Evolutionary conservation across 768 basidiomycete genomes (phyloP).

Genomic region (Boletus edulis): DNA sequence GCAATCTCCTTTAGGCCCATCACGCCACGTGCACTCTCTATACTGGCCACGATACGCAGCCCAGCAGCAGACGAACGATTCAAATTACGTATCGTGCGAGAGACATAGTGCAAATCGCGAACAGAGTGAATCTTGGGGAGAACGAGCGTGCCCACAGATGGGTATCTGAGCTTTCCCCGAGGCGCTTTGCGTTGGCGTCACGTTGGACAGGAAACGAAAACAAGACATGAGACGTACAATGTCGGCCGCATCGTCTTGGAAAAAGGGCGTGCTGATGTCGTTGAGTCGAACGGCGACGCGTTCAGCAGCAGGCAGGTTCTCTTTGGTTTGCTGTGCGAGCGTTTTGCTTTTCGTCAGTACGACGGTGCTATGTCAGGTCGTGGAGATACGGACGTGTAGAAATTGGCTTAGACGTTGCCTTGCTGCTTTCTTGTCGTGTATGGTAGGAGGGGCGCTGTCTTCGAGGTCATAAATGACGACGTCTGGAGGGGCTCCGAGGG

Average conservation of each 20-base stretch:
- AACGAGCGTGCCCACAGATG: constrained; percentile 61
- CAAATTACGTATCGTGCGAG: constrained; percentile 31
- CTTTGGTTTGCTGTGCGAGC: constrained; percentile 18
- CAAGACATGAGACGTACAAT: constrained; percentile 41
- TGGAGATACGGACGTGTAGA: constrained; percentile 42
- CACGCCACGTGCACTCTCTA: constrained; percentile 79
- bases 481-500: constrained; percentile 51
- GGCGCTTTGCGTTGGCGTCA: background rate
- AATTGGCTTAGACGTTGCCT: constrained; percentile 54
- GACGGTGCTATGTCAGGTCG: background rate
- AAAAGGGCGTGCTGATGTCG: constrained; percentile 62
- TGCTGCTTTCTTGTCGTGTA: constrained; percentile 57
- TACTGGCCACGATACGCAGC: constrained; percentile 69
- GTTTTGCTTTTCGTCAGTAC: constrained; percentile 15
- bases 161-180: constrained; percentile 40
- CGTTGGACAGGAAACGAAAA: background rate
- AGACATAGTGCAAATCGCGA: constrained; percentile 63
- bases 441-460: constrained; percentile 71
- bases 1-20: constrained; percentile 71
- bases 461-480: constrained; percentile 87
- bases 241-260: constrained; percentile 58
- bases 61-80: constrained; percentile 31
- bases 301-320: constrained; percentile 40
- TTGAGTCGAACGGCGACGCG: constrained; percentile 74
- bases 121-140: constrained; percentile 82